phyloP scores from a whole-genome alignment of 2,329 filamentous ascomycete species.

The Grosmannia serpens region DNA sequence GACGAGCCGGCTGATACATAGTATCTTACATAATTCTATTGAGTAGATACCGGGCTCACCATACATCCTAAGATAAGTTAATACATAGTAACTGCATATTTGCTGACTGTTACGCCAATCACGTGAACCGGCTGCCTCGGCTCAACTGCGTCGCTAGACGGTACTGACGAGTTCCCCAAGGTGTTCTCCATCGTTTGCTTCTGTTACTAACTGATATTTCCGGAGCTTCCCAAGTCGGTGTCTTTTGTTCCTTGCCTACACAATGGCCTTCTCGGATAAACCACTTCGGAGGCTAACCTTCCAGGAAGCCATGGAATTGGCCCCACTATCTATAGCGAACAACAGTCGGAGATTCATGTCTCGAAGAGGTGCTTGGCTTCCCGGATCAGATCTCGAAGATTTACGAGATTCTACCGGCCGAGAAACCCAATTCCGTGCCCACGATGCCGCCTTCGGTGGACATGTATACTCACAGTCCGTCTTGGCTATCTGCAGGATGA shows the following conservation, averaged over 20 bases:
- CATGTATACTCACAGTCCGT: slow-evolving; percentile 32
- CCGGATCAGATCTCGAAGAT: slow-evolving; percentile 18
- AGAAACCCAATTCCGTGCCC: slow-evolving; percentile 6
- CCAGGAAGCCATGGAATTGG: slow-evolving; percentile 24
- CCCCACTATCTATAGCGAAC: slow-evolving; percentile 16
- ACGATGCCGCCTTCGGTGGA: slow-evolving; percentile 26
- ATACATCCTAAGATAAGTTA: too few relatives aligned
- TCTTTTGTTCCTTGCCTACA: background rate
- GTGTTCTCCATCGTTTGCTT: too few relatives aligned
- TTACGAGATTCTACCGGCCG: background rate
- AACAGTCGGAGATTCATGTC: slow-evolving; percentile 23
- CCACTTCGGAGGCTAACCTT: slow-evolving; percentile 18
- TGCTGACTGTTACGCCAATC: too few relatives aligned
- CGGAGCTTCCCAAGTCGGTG: background rate
- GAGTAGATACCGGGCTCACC: too few relatives aligned
- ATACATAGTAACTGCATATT: too few relatives aligned
- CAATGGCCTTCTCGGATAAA: background rate
- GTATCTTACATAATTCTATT: too few relatives aligned
- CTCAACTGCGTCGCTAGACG: too few relatives aligned
- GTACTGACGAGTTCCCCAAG: too few relatives aligned
- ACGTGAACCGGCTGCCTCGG: too few relatives aligned
- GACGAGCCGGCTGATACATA: too few relatives aligned
- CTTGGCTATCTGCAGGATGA: slow-evolving; percentile 23
- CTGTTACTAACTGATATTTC: too few relatives aligned
- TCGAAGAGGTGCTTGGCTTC: slow-evolving; percentile 20